A percentile compares a stretch with the other conserved stretches of the same genome.
phyloP scores from a whole-genome alignment of 805 yeast species.

The Kregervanrija delftensis region DNA sequence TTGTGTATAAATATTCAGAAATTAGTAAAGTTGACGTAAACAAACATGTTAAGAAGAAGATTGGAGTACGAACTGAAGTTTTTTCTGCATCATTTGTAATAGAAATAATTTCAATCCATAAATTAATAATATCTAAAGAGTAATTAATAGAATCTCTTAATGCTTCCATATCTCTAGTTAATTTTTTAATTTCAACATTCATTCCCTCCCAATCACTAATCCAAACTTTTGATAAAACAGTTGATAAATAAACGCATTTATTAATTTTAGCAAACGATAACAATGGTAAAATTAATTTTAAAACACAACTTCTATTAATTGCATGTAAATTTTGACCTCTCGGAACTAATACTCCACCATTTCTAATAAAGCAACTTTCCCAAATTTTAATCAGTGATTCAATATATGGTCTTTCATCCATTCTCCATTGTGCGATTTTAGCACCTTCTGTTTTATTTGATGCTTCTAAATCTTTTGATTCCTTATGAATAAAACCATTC shows the following conservation, averaged over 20 bases:
- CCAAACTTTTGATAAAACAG: constrained; percentile 55
- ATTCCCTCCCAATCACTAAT: constrained; percentile 61
- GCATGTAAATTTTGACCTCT: constrained; percentile 42
- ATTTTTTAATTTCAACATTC: constrained; percentile 43
- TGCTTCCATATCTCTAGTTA: constrained; percentile 53
- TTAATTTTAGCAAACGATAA: constrained; percentile 62
- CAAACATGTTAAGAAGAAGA: constrained; percentile 65
- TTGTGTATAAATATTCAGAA: constrained; percentile 51
- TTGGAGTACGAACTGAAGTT: constrained; percentile 67
- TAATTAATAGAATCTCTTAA: constrained; percentile 56
- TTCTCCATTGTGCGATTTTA: constrained; percentile 58
- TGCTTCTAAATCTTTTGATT: constrained; percentile 33
- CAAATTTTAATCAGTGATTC: constrained; percentile 55
- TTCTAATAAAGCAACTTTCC: constrained; percentile 57
- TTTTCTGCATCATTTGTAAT: constrained; percentile 58
- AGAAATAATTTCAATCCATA: constrained; percentile 70
- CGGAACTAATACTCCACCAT: constrained; percentile 56
- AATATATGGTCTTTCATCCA: constrained; percentile 52
- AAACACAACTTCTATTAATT: constrained; percentile 45
- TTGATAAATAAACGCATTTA: constrained; percentile 53
- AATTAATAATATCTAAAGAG: constrained; percentile 50
- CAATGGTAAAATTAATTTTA: constrained; percentile 62
- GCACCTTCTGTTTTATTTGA: constrained; percentile 30
- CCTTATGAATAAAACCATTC: constrained; percentile 58
- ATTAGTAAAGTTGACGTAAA: constrained; percentile 56